Base-by-base conservation (phyloP, 2,329 filamentous ascomycete genomes). In the Sarocladium brachiariae region DNA sequence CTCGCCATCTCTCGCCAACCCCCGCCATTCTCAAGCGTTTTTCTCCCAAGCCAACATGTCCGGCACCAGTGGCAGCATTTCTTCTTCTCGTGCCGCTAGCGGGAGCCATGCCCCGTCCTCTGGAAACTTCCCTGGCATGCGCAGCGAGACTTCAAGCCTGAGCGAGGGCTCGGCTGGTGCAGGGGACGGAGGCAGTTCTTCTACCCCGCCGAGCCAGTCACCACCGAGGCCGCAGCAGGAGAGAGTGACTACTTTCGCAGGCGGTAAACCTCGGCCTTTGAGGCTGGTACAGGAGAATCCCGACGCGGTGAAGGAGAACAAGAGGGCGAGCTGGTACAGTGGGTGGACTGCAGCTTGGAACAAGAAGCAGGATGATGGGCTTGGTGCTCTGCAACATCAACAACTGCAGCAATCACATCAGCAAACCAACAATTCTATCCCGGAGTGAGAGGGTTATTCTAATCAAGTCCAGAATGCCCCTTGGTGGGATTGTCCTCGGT, bases 201-300 rank as follows among this genome's bases (percentile, higher is more conserved):
- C 67, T n/a, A 74, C 70, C 39, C 69, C 66, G 41, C 70, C 66
- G 41, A 74, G 67, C 47, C 69, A 83, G 69, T 80, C 79, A 24
- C 81, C 81, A 14, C 73, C 80, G 10, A 64, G 65, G 43, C 66
- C 68, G 24, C 70, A 74, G 54, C 46, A 27, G 4, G 76, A 83
- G 60, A 79, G 80, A 65, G 71, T 72, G 53, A 80, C 75, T 33
- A 81, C 77, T 2, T 80, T 79, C 55, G 70, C 80, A 51, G 79
- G 78, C 3, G 81, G 81, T 39, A 93, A 93, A 68, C 83, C 95
- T 52, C 80, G 91, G 31, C 92, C 92, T 6, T 72, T 99, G 56
- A 79, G 92, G 14, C 76, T 99, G 25, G 90, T 97, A 43, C 87
- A 93, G 68, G 89, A 95, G 70, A 85, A 85, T 57, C 65, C 69